These are phyloP conservation scores for Candida morakotiae DNA, from an alignment of 805 yeast genomes.

Conservation along the genomic window DNA sequence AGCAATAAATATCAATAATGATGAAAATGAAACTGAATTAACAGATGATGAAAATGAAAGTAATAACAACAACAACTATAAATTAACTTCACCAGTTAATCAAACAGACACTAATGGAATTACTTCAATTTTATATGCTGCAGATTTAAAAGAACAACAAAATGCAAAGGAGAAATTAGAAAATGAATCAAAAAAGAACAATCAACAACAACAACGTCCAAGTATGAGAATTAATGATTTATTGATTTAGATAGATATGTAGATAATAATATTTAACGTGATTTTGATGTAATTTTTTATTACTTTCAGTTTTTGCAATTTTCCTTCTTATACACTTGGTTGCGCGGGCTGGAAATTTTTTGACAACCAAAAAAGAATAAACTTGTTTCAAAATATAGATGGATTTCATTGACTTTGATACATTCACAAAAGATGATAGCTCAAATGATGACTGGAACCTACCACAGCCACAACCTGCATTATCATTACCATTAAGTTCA, in stretches of 20 bases:
- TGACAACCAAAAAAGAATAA: neutral
- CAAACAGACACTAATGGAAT: constrained; percentile 16
- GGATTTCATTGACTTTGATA: constrained; percentile 41
- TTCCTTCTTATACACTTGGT: constrained; percentile 1
- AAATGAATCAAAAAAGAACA: constrained; percentile 6
- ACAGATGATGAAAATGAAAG: constrained; percentile 6
- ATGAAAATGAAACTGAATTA: constrained; percentile 5
- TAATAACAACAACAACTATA: constrained; percentile 2
- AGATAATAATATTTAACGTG: too few species aligned
- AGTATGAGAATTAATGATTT: constrained; percentile 31
- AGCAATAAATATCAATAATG: too few species aligned
- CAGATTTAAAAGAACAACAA: constrained; percentile 13
- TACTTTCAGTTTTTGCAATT: too few species aligned
- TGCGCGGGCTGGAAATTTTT: neutral
- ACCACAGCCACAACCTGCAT: constrained; percentile 43
- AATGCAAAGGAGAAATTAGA: neutral
- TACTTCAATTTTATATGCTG: constrained; percentile 29
- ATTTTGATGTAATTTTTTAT: constrained; percentile 2
- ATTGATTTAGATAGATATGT: constrained; percentile 18
- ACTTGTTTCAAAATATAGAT: constrained; percentile 13
- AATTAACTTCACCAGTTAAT: neutral
- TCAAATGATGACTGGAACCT: constrained; percentile 11
- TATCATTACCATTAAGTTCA: constrained; percentile 35
- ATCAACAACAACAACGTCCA: constrained; percentile 8
- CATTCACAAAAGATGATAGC: constrained; percentile 16